Base-by-base conservation (phyloP, 768 basidiomycete genomes). In the Tulasnella sp. region DNA sequence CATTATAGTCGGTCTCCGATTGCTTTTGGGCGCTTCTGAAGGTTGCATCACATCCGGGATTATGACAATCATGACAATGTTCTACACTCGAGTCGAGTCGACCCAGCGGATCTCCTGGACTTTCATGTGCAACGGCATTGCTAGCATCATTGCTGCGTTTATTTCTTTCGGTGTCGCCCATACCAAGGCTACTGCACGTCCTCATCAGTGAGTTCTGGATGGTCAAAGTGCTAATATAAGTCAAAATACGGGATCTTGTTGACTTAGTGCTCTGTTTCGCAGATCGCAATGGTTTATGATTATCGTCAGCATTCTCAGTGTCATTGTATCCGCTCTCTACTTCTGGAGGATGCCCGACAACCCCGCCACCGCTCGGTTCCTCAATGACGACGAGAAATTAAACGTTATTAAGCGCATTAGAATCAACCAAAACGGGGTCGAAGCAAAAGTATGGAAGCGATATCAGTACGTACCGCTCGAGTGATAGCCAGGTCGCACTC, bases 401-500 rank as follows among this genome's bases (percentile, higher is more conserved):
- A 82, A 81, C 19, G 90, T 90, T 0, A 82, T 91, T 22, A 83
- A 81, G 65, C 85, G 90, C 6, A 84, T 91, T 72, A 88, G 88
- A 82, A 84, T 82, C 78, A 91, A 91, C 74, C 90, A 92, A 85
- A 89, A 89, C 0, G 91, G 91, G 34, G 85, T 91, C 9, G 91
- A 92, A 79, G 92, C 90, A 76, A 92, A 92, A 76, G 84, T 83
- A 68, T 92, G 82, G 82, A 92, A 92, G 81, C 86, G 83, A 70
- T 88, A 90, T 39, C 91, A 92, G 90, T 90, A 62, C 32, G 72
- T 69, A n/a, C n/a, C 5, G 22, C 59, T 62, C 35, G 34, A 14
- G n/a, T 40, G 34, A 2, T 7, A 6, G 19, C 19, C 40, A 39
- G n/a, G n/a, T 22, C 47, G 19, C 16, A 52, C 7, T 19, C 0